phyloP scores from a whole-genome alignment of 192 early-diverging fungal species.

The Diversispora eburnea region DNA sequence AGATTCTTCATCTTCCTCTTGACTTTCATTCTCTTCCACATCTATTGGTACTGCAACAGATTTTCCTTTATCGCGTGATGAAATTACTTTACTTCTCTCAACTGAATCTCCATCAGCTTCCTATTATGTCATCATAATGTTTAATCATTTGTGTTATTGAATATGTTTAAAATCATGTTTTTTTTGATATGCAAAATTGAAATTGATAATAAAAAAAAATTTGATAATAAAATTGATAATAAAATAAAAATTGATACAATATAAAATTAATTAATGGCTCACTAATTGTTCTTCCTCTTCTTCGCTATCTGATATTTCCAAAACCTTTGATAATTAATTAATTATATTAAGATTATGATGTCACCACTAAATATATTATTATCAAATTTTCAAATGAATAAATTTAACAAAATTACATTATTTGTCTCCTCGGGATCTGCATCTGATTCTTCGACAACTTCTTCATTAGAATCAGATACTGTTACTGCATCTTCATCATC shows the following conservation, averaged over 20 bases:
- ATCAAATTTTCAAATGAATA: background rate
- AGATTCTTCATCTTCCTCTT: background rate
- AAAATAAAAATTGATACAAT: background rate
- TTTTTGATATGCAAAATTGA: background rate
- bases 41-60: constrained; percentile 19
- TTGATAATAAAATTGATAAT: background rate
- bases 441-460: too few relatives aligned
- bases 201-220: too few relatives aligned
- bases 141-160: background rate
- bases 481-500: too few relatives aligned
- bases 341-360: too few relatives aligned
- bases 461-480: too few relatives aligned
- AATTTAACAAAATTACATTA: too few relatives aligned
- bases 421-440: too few relatives aligned
- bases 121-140: background rate
- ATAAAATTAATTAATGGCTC: background rate
- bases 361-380: too few relatives aligned
- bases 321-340: background rate
- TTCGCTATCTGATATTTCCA: constrained; percentile 23
- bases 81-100: background rate
- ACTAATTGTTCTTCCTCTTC: constrained; percentile 20
- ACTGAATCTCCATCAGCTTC: constrained; percentile 6
- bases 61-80: constrained; percentile 24
- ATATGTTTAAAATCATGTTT: background rate
- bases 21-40: background rate